phyloP scores from a whole-genome alignment of 441 rosid species.

The Adansonia rubrostipa region DNA sequence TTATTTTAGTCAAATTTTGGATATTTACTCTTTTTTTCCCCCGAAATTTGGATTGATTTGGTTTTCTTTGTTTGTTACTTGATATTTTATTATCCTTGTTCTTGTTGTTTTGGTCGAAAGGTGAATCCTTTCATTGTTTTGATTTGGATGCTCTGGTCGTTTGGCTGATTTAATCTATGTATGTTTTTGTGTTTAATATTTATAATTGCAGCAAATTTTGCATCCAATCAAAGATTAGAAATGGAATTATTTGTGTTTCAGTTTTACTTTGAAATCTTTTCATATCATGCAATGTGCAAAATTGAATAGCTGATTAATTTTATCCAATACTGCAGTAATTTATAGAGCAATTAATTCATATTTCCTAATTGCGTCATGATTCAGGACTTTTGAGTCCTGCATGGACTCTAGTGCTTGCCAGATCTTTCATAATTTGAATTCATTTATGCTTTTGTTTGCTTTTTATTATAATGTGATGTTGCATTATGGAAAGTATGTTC shows the following conservation, averaged over 20 bases:
- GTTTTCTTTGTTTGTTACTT: not conserved
- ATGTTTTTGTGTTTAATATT: too few species aligned
- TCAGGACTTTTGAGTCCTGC: not conserved
- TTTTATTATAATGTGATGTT: not conserved
- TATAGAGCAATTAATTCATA: not conserved
- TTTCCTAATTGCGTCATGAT: not conserved
- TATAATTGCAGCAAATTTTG: not conserved
- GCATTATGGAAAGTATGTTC: not conserved
- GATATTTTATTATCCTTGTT: not conserved
- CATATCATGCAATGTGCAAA: not conserved
- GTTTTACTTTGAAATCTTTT: not conserved
- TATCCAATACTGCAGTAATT: not conserved
- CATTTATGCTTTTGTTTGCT: not conserved
- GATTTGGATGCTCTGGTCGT: not conserved
- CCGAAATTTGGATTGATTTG: not conserved
- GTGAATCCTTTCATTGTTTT: not conserved
- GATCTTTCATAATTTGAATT: not conserved
- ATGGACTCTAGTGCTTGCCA: not conserved
- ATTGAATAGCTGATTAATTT: not conserved
- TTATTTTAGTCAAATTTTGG: constrained; percentile 6
- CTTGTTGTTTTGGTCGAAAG: constrained; percentile 7
- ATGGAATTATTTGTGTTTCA: not conserved
- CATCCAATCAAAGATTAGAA: not conserved
- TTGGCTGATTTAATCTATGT: too few species aligned
- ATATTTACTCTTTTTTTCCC: constrained; percentile 9